Evolutionary conservation across 2,329 filamentous ascomycete genomes (phyloP), one percentile per base, ranked within the genome.

Genomic region (Penicillium expansum): DNA sequence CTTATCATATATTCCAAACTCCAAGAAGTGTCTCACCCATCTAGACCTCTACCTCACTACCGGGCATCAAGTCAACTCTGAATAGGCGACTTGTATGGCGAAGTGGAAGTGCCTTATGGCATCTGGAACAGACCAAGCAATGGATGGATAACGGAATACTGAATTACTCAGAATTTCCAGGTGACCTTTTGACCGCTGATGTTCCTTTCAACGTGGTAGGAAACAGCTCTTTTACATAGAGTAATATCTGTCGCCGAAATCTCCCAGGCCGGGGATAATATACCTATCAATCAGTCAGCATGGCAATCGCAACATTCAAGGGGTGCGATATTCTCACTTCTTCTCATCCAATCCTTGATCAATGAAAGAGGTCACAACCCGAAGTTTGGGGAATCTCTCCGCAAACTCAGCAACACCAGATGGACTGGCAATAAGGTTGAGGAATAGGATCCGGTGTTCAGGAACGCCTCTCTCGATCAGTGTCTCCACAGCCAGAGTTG

Each of bases 391-490:
- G 70, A 95, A 97, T 67, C 89, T 90, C 68, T 89, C 84, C 10
- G 92, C 90, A 76, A 99, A 97, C 68, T 90, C 92, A 68, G 86
- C 85, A 63, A 96, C 89, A 6, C 94, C 94, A 71, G 96, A 88
- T 0, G 94, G 94, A 72, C 92, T 97, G n/a, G 94, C 92, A 71
- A 99, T 97, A 59, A 99, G 80, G 75, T 99, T 99, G 57, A 99
- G 82, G 79, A 99, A 99, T 38, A 97, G 80, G 60, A 99, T 99
- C 56, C 90, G 88, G 65, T 97, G 91, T 77, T 97, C 94, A 0
- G 92, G 92, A 5, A 99, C 94, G 32, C 94, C 94, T 63, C 90
- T 88, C 38, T 87, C 87, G 72, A 90, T 95, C 65, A 99, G 82
- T 3, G 97, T 91, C 62, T 97, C 91, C 18, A 97, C 92, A 30